Conservation (phyloP, 495 filamentous ascomycete genomes). For the Astrothelium subdiscretum region DNA sequence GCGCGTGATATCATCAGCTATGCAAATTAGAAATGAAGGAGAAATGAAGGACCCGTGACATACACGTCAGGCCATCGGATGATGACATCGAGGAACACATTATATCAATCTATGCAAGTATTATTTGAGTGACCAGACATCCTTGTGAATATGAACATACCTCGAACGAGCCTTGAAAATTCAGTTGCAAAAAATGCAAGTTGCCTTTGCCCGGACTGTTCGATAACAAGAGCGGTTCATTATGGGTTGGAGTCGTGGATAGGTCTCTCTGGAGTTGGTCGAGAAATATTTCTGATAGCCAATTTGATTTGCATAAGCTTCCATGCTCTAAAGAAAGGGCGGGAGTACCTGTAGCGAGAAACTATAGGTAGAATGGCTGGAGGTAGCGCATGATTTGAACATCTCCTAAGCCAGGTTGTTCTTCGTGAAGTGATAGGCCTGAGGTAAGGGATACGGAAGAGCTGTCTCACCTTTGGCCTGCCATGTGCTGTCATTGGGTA, state of each 20-base stretch:
- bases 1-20: conserved; percentile 52
- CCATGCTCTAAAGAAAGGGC: background rate
- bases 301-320: background rate
- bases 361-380: background rate
- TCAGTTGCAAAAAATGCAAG: background rate
- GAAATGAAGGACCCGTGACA: background rate
- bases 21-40: conserved; percentile 33
- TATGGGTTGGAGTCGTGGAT: background rate
- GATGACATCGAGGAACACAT: background rate
- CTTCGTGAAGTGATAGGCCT: background rate
- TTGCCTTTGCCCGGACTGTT: background rate
- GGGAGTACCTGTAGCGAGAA: background rate
- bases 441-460: background rate
- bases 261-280: background rate
- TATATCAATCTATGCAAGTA: background rate
- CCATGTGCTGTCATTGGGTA: background rate
- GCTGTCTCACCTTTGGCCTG: background rate
- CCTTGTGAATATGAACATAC: background rate
- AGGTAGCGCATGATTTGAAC: background rate
- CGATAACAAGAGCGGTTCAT: background rate
- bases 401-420: background rate
- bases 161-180: background rate
- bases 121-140: background rate
- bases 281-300: background rate
- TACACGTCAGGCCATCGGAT: background rate